Evolutionary conservation across 2,329 filamentous ascomycete species (phyloP), one percentile per base, ranked within the genome.

Genomic region (Phialocephala sp.): DNA sequence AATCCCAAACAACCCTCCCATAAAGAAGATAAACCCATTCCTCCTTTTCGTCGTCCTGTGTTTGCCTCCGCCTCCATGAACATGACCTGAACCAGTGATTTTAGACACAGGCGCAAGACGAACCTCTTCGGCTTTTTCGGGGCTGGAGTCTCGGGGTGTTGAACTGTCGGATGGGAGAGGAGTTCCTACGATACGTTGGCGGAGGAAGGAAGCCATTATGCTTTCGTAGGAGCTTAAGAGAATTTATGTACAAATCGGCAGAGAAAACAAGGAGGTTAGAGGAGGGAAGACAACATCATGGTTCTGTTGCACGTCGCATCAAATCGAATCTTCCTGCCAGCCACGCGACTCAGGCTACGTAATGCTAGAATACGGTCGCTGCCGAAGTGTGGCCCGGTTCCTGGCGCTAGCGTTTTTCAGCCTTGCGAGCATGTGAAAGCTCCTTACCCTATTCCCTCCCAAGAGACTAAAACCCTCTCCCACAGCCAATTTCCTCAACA

Each of bases 1-100:
- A 63, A 99, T 85, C 14, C 95, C 95, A 73, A 95, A 94, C n/a
- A 99, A 75, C 47, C 93, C 92, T 37, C 95, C 95, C 22, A 99
- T 83, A 11, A 90, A 81, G 78, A 99, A 98, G 35, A 97, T 91
- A 74, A 96, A 87, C 2, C 89, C 89, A 78, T 88, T 91, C 68
- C 89, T 88, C 72, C 92, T 87, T 71, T 84, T 85, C 20, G 39
- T 43, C 14, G 76, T 73, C 43, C 72, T 73, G 9, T 73, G 70
- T 39, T 57, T 39, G 12, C 50, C 14, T 54, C 20, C 20, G 52
- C 75, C 35, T 35, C 60, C 64, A 1, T 66, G 60, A 14, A 24
- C 32, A 32, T 60, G 52, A 11, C 64, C 32, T 27, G 27, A 36
- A 8, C 62, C 60, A 32, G 68, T 74, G 47, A 85, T 78, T 70